Evolutionary conservation across 345 rosid genomes (phyloP), one percentile per base, ranked within the genome.

Genomic region (Laguncularia racemosa): DNA sequence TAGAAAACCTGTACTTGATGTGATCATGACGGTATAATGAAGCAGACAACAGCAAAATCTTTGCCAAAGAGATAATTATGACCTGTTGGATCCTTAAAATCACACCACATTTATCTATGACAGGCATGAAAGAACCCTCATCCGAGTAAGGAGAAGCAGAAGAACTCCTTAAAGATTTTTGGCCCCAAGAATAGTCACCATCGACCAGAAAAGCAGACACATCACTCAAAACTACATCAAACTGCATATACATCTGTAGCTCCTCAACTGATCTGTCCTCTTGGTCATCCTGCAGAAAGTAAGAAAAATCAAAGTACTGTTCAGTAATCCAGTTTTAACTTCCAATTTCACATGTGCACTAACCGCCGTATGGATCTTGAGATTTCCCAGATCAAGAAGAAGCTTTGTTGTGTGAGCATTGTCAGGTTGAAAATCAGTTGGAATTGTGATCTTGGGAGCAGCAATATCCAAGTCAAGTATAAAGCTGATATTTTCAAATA

Each of bases 401-500:
- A 93, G 96, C 74, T 89, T 87, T 61, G 99, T 83, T 58, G 96
- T 67, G 78, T 79, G 79, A 55, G 49, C 66, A 63, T 68, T 70
- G 69, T 93, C 84, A 16, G 95, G 96, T 66, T 66, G 61, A 79
- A 93, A 93, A 51, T 82, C 91, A 2, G 97, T 93, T 49, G 99
- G 99, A 74, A 93, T 93, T 48, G 89, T 93, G 62, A 93, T 85
- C 84, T 93, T 93, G 56, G 99, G 99, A 66, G 96, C 99, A 43
- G 99, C 97, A 69, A 93, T 87, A 74, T 87, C 97, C 83, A 93
- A 74, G 82, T 93, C 88, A 77, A 93, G 85, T 63, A 82, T 68
- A 76, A 93, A 93, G 86, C 99, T 93, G 73, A 52, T 49, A 75
- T 23, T 20, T 71, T 18, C 55, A 61, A 63, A 61, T 69, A 52